Percentiles rank a stretch among this genome's conserved stretches.
Conservation (phyloP, 768 basidiomycete genomes). For the Termitomyces sp. region DNA sequence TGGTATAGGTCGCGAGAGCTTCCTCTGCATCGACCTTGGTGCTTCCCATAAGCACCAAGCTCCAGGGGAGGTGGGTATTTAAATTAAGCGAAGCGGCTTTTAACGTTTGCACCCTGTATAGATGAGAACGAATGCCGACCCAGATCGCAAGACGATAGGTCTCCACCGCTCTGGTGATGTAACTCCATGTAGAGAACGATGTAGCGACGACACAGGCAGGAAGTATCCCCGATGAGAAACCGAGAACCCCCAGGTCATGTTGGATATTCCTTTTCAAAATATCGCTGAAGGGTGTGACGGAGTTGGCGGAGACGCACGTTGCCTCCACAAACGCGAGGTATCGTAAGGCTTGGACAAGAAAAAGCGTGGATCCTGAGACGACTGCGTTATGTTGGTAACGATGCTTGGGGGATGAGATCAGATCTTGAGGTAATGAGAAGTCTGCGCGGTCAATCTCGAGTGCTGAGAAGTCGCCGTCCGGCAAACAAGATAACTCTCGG, state of each 20-base stretch:
- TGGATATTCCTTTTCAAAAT: conserved; percentile 31
- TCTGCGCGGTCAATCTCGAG: conserved; percentile 38
- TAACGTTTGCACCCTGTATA: conserved; percentile 21
- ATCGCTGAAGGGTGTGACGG: conserved; percentile 23
- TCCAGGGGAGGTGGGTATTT: conserved; percentile 19
- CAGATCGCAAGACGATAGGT: conserved; percentile 49
- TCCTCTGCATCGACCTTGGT: conserved; percentile 26
- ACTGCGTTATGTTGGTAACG: conserved; percentile 43
- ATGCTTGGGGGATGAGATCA: conserved; percentile 32
- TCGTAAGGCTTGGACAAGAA: conserved; percentile 48
- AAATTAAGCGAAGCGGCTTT: conserved; percentile 22
- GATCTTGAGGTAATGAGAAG: conserved; percentile 34
- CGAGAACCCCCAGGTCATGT: conserved; percentile 36
- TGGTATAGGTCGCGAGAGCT: conserved; percentile 14
- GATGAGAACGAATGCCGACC: conserved; percentile 43
- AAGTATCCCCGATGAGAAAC: conserved; percentile 56
- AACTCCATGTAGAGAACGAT: conserved; percentile 34
- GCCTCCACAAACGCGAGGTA: conserved; percentile 40
- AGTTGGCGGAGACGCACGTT: conserved; percentile 10
- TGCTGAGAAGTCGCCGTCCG: conserved; percentile 28
- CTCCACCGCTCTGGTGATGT: conserved; percentile 41
- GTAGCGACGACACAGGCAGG: conserved; percentile 48
- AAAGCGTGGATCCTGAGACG: conserved; percentile 43
- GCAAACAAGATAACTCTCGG: conserved; percentile 43
- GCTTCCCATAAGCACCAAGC: conserved; percentile 20